Base-by-base conservation (phyloP, 1,284 basidiomycete species). In the Ceratobasidium papillatum region DNA sequence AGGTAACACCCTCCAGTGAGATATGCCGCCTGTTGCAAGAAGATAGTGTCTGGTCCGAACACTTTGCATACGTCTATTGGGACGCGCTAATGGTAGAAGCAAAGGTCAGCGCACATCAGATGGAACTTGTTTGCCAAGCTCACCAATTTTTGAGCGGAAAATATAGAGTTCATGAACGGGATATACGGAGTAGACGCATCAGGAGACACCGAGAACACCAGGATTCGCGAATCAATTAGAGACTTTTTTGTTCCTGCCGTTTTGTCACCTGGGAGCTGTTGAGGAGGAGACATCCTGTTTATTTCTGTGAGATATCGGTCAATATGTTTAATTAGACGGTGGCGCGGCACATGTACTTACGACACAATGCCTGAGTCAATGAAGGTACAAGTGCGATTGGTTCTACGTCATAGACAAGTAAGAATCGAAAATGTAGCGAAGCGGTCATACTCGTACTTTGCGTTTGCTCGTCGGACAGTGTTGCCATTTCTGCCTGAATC, bases 161-260 rank as follows among this genome's bases (percentile, higher is more conserved):
- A 99, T 68, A 99, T 99, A 74, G 95, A 93, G 81, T 99, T 99
- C 98, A 99, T 99, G 81, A 99, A 90, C 12, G 97, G 94, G 68
- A 99, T 97, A 82, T 97, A 97, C 34, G 94, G 93, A 0, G 91
- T 88, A 7, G 94, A 92, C 19, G 92, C 86, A 82, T 96, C 93
- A 1, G 94, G 94, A 0, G 96, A 98, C 52, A 96, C 95, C 73
- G 95, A 96, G 68, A 99, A 85, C 75, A 99, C 89, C 74, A 99
- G 87, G 75, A 99, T 94, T 32, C 95, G 88, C 0, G 95, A 91
- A 80, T 95, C 92, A 2, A 87, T 83, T n/a, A 86, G 82, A 43
- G 85, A 81, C 4, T 85, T 81, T 36, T 87, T 84, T 56, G 84
- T 83, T 5, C 81, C 72, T 52, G 80, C 75, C 43, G 80, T 78